A percentile compares a stretch with the other conserved stretches of the same genome.
Conservation (phyloP, 371 early-diverging fungal genomes). For the Zopfochytrium polystomum region DNA sequence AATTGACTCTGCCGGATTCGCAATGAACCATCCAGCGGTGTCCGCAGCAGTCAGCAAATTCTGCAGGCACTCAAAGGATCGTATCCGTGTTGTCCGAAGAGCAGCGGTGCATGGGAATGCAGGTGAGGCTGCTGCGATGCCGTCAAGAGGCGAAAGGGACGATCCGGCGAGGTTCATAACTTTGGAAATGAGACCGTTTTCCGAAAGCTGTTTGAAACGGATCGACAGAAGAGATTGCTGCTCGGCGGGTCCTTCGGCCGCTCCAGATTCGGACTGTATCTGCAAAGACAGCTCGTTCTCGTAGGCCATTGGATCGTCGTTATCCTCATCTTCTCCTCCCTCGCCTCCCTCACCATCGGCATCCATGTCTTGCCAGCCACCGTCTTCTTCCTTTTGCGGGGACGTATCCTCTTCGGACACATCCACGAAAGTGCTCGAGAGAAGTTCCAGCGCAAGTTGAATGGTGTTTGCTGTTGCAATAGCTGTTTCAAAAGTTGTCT, state of each 20-base stretch:
- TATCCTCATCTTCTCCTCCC: slow-evolving; percentile 47
- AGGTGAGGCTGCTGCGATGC: not conserved
- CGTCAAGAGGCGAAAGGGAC: not conserved
- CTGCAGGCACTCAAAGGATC: slow-evolving; percentile 19
- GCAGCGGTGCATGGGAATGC: not conserved
- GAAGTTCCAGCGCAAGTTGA: slow-evolving; percentile 72
- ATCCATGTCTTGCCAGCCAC: slow-evolving; percentile 48
- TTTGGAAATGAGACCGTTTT: not conserved
- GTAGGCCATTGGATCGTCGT: slow-evolving; percentile 29
- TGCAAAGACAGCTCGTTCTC: slow-evolving; percentile 12
- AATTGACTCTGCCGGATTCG: not conserved
- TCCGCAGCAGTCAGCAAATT: slow-evolving; percentile 12
- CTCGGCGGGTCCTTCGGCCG: slow-evolving; percentile 1
- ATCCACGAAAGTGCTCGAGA: slow-evolving; percentile 68
- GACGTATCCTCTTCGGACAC: slow-evolving; percentile 18
- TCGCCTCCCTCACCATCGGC: slow-evolving; percentile 31
- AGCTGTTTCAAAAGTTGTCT: slow-evolving; percentile 3
- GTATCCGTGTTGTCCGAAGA: slow-evolving; percentile 1
- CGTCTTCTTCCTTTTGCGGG: slow-evolving; percentile 33
- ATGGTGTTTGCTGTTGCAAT: slow-evolving; percentile 43
- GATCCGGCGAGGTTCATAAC: not conserved
- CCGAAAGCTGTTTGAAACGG: no score
- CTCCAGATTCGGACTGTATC: slow-evolving; percentile 34
- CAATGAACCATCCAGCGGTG: slow-evolving; percentile 2
- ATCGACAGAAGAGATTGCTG: no score